These are phyloP conservation scores for Entomortierella parvispora DNA, from an alignment of 192 early-diverging fungal species.

Conservation along the genomic window DNA sequence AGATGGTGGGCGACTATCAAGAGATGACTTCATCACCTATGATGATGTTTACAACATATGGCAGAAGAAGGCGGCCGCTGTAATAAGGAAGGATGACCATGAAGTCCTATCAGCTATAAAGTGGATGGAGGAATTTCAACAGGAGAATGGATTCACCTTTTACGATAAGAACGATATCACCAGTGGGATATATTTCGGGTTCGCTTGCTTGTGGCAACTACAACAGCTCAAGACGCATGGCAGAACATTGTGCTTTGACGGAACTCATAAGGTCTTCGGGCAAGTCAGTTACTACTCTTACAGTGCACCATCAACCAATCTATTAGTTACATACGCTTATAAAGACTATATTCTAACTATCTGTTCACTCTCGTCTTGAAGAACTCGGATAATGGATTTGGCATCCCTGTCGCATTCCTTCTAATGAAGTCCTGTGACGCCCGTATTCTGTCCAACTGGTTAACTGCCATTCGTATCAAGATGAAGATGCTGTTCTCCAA, in stretches of 20 bases:
- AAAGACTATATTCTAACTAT: background rate
- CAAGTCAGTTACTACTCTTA: background rate
- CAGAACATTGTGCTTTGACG: conserved; percentile 9
- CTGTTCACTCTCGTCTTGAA: conserved; percentile 7
- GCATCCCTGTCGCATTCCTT: conserved; percentile 11
- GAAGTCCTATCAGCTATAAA: no score
- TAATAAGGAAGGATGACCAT: conserved; percentile 15
- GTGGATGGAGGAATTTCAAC: no score
- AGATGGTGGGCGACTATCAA: conserved; percentile 2
- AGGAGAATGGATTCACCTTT: no score
- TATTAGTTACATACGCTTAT: no score
- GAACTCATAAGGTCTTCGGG: conserved; percentile 9
- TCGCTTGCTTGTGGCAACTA: conserved; percentile 13
- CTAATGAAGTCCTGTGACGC: background rate
- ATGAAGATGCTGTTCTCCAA: background rate
- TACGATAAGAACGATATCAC: background rate
- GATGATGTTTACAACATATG: conserved; percentile 36
- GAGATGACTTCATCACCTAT: conserved; percentile 30
- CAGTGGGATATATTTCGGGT: background rate
- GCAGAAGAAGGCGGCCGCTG: background rate
- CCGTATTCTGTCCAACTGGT: background rate
- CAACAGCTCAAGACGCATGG: conserved; percentile 1
- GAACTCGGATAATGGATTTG: conserved; percentile 2
- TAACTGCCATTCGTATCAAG: no score
- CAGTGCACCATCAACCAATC: no score